These are phyloP conservation scores for Cercospora sojina DNA, from an alignment of 2,329 filamentous ascomycete species.

Conservation along the genomic window DNA sequence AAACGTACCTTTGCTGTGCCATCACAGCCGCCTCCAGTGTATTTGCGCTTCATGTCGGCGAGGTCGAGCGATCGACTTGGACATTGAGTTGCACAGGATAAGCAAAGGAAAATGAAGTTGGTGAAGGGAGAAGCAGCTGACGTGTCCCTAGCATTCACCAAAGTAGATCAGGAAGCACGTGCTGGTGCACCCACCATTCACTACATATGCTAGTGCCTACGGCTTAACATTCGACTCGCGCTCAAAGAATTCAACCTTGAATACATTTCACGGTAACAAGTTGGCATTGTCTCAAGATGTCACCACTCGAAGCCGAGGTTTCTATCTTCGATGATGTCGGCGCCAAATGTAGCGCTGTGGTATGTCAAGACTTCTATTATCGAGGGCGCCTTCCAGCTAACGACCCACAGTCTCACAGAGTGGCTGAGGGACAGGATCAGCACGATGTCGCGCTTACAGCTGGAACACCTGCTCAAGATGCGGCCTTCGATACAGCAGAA, in stretches of 20 bases:
- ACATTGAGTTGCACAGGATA: not conserved
- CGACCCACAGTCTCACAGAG: not conserved
- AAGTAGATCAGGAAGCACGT: not conserved
- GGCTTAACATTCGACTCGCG: not conserved
- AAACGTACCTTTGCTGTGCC: not conserved
- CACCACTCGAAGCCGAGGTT: not conserved
- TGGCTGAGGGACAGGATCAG: not conserved
- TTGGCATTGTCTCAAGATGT: not conserved
- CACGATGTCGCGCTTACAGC: not conserved
- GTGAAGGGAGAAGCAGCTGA: not conserved
- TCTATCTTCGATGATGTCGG: not conserved
- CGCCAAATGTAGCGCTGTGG: not conserved
- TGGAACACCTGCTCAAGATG: not conserved
- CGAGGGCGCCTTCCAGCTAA: not conserved
- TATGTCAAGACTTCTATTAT: not conserved
- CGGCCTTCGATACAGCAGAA: not conserved
- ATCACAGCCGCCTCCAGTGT: not conserved
- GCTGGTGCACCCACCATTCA: not conserved
- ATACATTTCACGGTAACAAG: not conserved
- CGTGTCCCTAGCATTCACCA: not conserved
- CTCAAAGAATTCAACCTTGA: not conserved
- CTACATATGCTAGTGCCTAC: not conserved
- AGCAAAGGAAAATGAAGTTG: not conserved
- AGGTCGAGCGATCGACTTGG: not conserved
- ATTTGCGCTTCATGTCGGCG: not conserved